These are phyloP conservation scores for Kodamaea kakaduensis DNA, from an alignment of 805 yeast species.

Conservation along the genomic window DNA sequence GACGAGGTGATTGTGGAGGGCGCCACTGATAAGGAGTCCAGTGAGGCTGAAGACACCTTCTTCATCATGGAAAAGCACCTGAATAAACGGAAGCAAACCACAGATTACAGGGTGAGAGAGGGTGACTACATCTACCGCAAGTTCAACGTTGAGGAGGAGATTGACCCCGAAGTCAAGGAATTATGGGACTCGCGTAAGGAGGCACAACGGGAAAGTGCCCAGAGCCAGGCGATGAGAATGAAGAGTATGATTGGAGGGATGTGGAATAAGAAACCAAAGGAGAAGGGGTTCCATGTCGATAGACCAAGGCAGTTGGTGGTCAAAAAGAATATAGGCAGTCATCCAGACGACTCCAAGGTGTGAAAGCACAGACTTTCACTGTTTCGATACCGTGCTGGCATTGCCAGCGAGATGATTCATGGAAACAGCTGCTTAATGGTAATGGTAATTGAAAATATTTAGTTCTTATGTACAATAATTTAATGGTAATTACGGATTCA, in stretches of 20 bases:
- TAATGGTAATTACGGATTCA: no score
- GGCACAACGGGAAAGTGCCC: no score
- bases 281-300: conserved; percentile 30
- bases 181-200: conserved; percentile 47
- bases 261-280: conserved; percentile 1
- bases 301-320: conserved; percentile 35
- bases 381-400: no score
- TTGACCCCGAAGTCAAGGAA: conserved; percentile 49
- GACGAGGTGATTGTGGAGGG: background rate
- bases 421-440: no score
- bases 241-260: background rate
- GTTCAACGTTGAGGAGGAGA: conserved; percentile 34
- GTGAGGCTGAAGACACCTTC: conserved; percentile 5
- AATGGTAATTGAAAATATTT: no score
- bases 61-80: conserved; percentile 9
- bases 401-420: no score
- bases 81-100: conserved; percentile 18
- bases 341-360: no score
- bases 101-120: conserved; percentile 58
- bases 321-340: no score
- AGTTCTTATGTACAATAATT: no score
- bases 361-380: no score
- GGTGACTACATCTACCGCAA: conserved; percentile 51
- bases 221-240: no score
- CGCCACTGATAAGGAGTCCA: background rate